Conservation (phyloP, 768 basidiomycete genomes). For the Albatrellus ellisii region DNA sequence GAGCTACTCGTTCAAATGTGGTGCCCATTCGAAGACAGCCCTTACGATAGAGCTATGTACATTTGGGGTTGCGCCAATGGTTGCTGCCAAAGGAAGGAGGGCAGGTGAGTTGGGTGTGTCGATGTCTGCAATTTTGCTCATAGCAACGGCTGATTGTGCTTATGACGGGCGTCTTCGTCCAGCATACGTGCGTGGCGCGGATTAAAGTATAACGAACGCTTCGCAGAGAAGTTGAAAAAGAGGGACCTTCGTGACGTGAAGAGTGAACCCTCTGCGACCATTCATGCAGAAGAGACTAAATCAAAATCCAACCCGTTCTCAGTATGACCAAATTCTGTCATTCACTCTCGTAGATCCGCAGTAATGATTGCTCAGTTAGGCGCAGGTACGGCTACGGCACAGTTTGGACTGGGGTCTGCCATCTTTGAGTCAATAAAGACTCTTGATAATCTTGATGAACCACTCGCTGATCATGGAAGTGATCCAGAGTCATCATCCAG, state of each 20-base stretch:
- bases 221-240: slow-evolving; percentile 58
- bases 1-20: slow-evolving; percentile 78
- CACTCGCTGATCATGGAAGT: slow-evolving; percentile 23
- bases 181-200: slow-evolving; percentile 80
- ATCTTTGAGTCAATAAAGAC: slow-evolving; percentile 28
- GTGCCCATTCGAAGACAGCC: slow-evolving; percentile 80
- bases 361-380: slow-evolving; percentile 5
- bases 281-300: slow-evolving; percentile 23
- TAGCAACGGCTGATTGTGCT: slow-evolving; percentile 5
- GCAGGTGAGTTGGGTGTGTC: slow-evolving; percentile 43
- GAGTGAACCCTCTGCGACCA: slow-evolving; percentile 30
- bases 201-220: slow-evolving; percentile 55
- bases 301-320: slow-evolving; percentile 57
- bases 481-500: slow-evolving; percentile 25
- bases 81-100: slow-evolving; percentile 60
- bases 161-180: too few relatives aligned
- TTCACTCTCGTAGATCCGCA: not conserved
- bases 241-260: too few relatives aligned
- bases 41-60: slow-evolving; percentile 76
- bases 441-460: slow-evolving; percentile 15
- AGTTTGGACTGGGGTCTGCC: slow-evolving; percentile 50
- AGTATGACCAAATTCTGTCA: slow-evolving; percentile 25
- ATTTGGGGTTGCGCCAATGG: slow-evolving; percentile 70
- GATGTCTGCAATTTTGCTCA: not conserved
- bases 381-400: slow-evolving; percentile 16